Evolutionary conservation across 345 rosid genomes (phyloP).

Genomic region (Hypericum androsaemum): DNA sequence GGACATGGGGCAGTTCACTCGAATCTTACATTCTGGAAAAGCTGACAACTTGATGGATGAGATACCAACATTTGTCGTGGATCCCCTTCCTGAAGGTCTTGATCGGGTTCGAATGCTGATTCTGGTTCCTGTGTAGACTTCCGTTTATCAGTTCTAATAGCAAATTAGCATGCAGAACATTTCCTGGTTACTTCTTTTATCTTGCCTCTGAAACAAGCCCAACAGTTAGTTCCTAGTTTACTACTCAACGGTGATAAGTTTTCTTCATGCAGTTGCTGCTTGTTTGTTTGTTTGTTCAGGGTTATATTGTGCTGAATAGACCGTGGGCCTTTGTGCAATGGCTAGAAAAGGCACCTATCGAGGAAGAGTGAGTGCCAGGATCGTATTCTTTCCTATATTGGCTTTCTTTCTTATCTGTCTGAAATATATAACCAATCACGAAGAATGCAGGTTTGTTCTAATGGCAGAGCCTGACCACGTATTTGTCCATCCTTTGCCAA

Average conservation of each 20-base stretch:
- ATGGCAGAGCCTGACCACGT: constrained; percentile 98
- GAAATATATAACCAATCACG: constrained; percentile 15
- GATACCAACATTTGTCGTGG: constrained; percentile 77
- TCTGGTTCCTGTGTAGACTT: not conserved
- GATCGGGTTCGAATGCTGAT: constrained; percentile 49
- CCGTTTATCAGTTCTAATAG: not conserved
- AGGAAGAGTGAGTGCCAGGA: constrained; percentile 68
- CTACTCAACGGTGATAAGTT: not conserved
- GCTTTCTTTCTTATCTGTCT: constrained; percentile 5
- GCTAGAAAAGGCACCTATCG: constrained; percentile 80
- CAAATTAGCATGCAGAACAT: too few relatives aligned
- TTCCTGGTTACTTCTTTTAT: too few relatives aligned
- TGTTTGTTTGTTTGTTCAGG: constrained; percentile 46
- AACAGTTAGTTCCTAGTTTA: not conserved
- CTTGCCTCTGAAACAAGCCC: too few relatives aligned
- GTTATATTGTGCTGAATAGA: constrained; percentile 88
- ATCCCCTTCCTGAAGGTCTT: constrained; percentile 87
- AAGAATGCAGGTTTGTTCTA: constrained; percentile 56
- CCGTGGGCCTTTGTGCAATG: constrained; percentile 99
- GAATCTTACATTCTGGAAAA: constrained; percentile 81
- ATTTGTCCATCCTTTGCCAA: constrained; percentile 73
- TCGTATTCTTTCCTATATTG: not conserved
- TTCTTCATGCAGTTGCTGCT: constrained; percentile 3
- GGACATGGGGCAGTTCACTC: constrained; percentile 90
- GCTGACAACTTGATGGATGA: constrained; percentile 86